Evolutionary conservation across 2,329 filamentous ascomycete genomes (phyloP), one percentile per base, ranked within the genome.

Genomic region (Talaromyces atroroseus): DNA sequence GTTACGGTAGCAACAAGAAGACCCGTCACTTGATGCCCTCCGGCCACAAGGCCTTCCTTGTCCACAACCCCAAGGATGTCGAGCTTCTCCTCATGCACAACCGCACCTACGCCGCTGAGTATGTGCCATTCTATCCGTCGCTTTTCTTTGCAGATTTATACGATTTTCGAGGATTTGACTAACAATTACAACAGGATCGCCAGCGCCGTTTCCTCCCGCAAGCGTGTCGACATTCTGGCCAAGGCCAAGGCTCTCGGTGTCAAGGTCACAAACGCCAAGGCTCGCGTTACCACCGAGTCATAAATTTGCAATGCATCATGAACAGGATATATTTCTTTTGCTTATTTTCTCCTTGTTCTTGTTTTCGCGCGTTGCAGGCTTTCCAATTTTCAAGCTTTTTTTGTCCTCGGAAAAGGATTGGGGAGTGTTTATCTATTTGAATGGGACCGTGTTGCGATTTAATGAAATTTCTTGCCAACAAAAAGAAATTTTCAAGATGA

Each of bases 81-180:
- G 92, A 99, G 80, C 88, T 99, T 63, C 87, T 99, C 74, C 84
- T 99, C 72, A 99, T 99, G 94, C 94, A 99, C 89, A 97, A 97
- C 90, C 88, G 88, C 78, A 95, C 91, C 79, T 96, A 90, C 81
- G 94, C 94, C 76, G 94, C 94, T 76, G 94, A 99, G 92, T 96
- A 91, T 71, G 90, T 85, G n/a, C 10, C 38, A 42, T 32, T 29
- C 56, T 44, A 10, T 53, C 16, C 34, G 14, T 7, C 24, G 12
- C 6, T 29, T 29, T 11, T 2, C 7, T 11, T 29, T 8, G 26
- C 5, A 8, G 7, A 8, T 29, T 5, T 10, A 29, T 29, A 10
- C 11, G 26, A 29, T 12, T 20, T 10, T 6, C 24, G n/a, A 20
- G 16, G 11, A 29, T 16, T 21, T 1, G 12, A 32, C 56, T 60